A percentile compares a stretch with the other conserved stretches of the same genome.
Conservation (phyloP, 1,139 yeast genomes). For the Candida glucosophila region DNA sequence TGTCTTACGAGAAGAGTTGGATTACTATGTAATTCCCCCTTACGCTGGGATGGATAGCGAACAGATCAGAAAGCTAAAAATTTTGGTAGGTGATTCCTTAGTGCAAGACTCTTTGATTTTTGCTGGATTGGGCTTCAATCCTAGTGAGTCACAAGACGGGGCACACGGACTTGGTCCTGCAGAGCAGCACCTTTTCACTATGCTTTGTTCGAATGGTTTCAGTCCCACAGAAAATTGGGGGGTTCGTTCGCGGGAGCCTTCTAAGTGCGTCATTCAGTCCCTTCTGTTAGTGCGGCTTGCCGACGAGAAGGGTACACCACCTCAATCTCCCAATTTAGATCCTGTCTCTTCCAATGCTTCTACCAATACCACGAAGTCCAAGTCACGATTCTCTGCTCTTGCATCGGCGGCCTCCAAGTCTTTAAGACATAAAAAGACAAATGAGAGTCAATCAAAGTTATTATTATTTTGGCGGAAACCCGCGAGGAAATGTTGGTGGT, state of each 20-base stretch:
- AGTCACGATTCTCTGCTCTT: conserved; percentile 37
- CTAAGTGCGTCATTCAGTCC: conserved; percentile 78
- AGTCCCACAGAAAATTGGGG: conserved; percentile 73
- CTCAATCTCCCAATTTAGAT: conserved; percentile 40
- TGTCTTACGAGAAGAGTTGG: conserved; percentile 88
- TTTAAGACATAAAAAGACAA: conserved; percentile 22
- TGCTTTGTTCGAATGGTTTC: conserved; percentile 91
- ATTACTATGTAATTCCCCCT: conserved; percentile 86
- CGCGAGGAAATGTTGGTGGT: conserved; percentile 99
- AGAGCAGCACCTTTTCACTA: conserved; percentile 87
- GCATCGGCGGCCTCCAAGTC: conserved; percentile 29
- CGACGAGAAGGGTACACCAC: conserved; percentile 31
- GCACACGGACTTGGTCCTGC: conserved; percentile 71
- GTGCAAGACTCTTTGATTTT: conserved; percentile 55
- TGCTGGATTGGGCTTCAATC: conserved; percentile 54
- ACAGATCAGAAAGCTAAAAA: conserved; percentile 56
- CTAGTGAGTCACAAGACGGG: conserved; percentile 16
- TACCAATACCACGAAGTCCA: conserved; percentile 29
- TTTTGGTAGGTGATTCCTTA: conserved; percentile 50
- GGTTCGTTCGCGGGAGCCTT: conserved; percentile 74
- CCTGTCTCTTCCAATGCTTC: conserved; percentile 40
- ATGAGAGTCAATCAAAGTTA: conserved; percentile 52
- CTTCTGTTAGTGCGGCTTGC: conserved; percentile 68
- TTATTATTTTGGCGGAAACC: conserved; percentile 96
- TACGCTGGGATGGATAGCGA: conserved; percentile 39